These are phyloP conservation scores for Aleurites moluccanus DNA, from an alignment of 441 rosid genomes.

Conservation along the genomic window DNA sequence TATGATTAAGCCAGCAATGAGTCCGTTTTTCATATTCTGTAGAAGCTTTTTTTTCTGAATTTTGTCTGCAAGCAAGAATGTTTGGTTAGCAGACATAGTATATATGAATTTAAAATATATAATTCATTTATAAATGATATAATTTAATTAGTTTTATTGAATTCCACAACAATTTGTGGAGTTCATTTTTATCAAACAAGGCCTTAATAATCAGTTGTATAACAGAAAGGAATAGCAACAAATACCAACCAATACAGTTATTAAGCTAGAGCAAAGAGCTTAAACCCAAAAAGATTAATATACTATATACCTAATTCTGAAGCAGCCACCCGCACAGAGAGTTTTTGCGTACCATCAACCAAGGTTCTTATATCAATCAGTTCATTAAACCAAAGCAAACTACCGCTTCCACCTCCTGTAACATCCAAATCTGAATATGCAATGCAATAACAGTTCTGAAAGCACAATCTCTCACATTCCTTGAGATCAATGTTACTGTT, in stretches of 20 bases:
- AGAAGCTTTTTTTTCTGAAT: neutral
- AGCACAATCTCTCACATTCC: neutral
- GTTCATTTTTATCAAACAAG: too few species aligned
- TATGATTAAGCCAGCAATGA: neutral
- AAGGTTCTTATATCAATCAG: neutral
- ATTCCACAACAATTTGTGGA: too few species aligned
- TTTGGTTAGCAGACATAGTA: too few species aligned
- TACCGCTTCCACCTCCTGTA: neutral
- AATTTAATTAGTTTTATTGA: too few species aligned
- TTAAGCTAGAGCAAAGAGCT: too few species aligned
- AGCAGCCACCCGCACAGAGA: neutral
- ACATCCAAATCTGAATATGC: neutral
- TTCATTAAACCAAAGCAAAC: neutral
- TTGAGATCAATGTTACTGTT: neutral
- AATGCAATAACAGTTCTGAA: neutral
- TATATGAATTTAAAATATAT: too few species aligned
- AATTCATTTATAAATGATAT: too few species aligned
- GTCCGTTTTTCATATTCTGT: neutral
- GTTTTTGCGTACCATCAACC: neutral
- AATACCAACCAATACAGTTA: too few species aligned
- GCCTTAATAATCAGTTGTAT: too few species aligned
- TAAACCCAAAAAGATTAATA: too few species aligned
- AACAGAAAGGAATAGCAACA: neutral
- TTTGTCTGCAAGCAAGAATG: neutral
- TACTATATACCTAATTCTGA: neutral